Percentiles rank a stretch among this genome's conserved stretches.
Evolutionary conservation across 2,329 filamentous ascomycete genomes (phyloP).

Genomic region (Cytospora mali): DNA sequence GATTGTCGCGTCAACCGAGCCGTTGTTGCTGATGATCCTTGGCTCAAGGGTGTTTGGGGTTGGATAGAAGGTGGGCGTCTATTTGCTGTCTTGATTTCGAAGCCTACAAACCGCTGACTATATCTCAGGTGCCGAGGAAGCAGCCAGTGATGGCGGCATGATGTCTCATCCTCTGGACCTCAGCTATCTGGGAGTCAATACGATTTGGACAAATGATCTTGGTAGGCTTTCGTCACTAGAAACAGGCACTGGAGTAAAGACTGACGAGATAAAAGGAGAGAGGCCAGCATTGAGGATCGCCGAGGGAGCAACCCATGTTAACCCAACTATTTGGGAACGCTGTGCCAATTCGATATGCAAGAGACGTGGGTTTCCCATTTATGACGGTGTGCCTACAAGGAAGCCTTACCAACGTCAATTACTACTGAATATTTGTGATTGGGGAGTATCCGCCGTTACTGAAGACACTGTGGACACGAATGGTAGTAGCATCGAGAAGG

Average conservation of each 20-base stretch:
- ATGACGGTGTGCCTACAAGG: conserved; percentile 64
- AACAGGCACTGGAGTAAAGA: conserved; percentile 23
- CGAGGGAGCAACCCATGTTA: conserved; percentile 48
- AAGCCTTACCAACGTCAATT: conserved; percentile 73
- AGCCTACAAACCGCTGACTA: conserved; percentile 26
- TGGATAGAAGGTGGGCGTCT: conserved; percentile 66
- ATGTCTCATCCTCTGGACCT: conserved; percentile 68
- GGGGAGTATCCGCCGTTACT: conserved; percentile 73
- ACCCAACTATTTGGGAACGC: conserved; percentile 59
- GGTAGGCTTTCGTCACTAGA: conserved; percentile 46
- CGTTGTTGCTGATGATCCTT: conserved; percentile 71
- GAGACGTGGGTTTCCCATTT: conserved; percentile 62
- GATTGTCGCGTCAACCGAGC: conserved; percentile 66
- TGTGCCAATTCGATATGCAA: conserved; percentile 66
- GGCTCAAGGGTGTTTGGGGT: conserved; percentile 78
- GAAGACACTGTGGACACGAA: conserved; percentile 52
- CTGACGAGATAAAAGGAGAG: conserved; percentile 18
- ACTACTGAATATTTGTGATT: conserved; percentile 74
- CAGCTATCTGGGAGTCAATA: conserved; percentile 73
- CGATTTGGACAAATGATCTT: conserved; percentile 71
- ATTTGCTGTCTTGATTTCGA: neutral
- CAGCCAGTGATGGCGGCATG: conserved; percentile 71
- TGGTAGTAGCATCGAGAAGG: conserved; percentile 49
- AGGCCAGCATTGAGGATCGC: conserved; percentile 42
- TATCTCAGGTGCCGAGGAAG: conserved; percentile 61